These are phyloP conservation scores for Apiospora marii DNA, from an alignment of 2,329 filamentous ascomycete genomes.

Conservation along the genomic window DNA sequence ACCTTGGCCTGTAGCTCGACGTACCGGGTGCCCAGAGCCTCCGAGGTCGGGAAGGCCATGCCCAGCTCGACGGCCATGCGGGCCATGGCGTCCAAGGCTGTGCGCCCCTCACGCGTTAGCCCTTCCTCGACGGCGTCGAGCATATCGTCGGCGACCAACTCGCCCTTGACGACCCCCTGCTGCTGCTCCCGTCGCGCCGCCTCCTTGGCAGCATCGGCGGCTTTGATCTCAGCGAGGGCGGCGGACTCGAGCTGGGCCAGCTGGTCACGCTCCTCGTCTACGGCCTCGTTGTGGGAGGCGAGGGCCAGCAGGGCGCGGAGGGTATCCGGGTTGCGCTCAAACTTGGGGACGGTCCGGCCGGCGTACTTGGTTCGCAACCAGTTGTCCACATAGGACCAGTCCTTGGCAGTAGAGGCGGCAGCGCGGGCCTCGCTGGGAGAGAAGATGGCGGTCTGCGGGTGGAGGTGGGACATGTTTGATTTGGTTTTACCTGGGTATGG, in stretches of 20 bases:
- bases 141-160: conserved; percentile 49
- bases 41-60: conserved; percentile 55
- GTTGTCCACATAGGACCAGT: conserved; percentile 87
- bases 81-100: conserved; percentile 66
- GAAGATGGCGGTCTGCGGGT: conserved; percentile 63
- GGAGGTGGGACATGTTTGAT: conserved; percentile 49
- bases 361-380: conserved; percentile 79
- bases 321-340: conserved; percentile 89
- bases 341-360: conserved; percentile 69
- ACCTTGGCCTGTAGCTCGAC: conserved; percentile 63
- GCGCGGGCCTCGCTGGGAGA: conserved; percentile 74
- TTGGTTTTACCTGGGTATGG: neutral
- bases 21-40: conserved; percentile 59
- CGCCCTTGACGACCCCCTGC: conserved; percentile 24
- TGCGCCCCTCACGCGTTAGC: conserved; percentile 62
- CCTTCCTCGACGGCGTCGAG: conserved; percentile 61
- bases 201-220: conserved; percentile 44
- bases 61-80: conserved; percentile 58
- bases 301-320: conserved; percentile 77
- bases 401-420: conserved; percentile 82
- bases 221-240: conserved; percentile 61
- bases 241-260: conserved; percentile 66
- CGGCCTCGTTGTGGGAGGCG: conserved; percentile 77
- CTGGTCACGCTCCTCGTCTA: conserved; percentile 72
- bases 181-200: conserved; percentile 29